phyloP scores from a whole-genome alignment of 148 eudicot species.

The Dysphania ambrosioides region DNA sequence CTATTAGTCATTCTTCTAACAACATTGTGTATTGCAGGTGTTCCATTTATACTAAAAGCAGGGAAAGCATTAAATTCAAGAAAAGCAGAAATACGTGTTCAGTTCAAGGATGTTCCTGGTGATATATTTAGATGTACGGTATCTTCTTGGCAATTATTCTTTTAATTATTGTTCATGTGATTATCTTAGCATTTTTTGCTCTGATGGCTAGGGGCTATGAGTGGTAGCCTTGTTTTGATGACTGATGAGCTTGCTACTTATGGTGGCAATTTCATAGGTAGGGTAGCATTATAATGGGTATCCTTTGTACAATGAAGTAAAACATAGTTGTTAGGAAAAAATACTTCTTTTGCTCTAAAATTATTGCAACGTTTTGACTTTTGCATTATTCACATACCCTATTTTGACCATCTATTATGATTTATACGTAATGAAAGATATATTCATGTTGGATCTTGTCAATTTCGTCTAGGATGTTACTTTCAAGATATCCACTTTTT shows the following conservation, averaged over 20 bases:
- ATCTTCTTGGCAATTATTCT: background rate
- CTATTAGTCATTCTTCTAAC: constrained; percentile 6
- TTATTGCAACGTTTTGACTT: too few relatives aligned
- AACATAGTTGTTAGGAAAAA: too few relatives aligned
- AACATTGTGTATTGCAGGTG: constrained; percentile 54
- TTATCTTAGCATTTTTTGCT: background rate
- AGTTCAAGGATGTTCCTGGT: constrained; percentile 95
- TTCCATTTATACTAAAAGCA: constrained; percentile 91
- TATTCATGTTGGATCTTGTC: too few relatives aligned
- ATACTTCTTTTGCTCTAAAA: too few relatives aligned
- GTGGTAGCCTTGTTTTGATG: too few relatives aligned
- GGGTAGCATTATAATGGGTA: background rate
- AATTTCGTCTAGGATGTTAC: too few relatives aligned
- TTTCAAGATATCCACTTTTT: too few relatives aligned
- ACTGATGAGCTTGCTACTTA: too few relatives aligned
- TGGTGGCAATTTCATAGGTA: background rate
- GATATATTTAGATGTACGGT: constrained; percentile 86
- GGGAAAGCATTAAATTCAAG: constrained; percentile 86
- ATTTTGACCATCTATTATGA: too few relatives aligned
- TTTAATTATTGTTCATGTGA: background rate
- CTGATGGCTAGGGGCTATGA: background rate
- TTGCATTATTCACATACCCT: too few relatives aligned
- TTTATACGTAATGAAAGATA: too few relatives aligned
- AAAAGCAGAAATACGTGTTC: constrained; percentile 94
- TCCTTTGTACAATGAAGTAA: background rate